These are phyloP conservation scores for Bruguiera parviflora DNA, from an alignment of 345 rosid genomes.

Conservation along the genomic window DNA sequence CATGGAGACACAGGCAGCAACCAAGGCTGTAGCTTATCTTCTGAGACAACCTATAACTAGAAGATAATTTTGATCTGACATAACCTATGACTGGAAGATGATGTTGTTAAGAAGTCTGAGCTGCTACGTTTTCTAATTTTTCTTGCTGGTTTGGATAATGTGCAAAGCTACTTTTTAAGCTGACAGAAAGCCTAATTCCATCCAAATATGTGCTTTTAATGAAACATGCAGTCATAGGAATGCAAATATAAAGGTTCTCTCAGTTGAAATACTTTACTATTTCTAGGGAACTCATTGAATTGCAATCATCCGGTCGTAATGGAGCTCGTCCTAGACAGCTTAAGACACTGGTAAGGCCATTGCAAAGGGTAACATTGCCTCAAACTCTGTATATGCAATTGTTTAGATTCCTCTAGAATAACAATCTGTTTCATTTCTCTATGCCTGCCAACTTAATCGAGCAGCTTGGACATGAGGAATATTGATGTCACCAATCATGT, in stretches of 20 bases:
- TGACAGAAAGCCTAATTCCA: not conserved
- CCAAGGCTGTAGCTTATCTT: no score
- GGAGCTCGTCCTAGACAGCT: constrained; percentile 86
- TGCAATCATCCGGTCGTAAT: constrained; percentile 91
- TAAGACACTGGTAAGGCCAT: constrained; percentile 78
- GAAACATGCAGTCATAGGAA: not conserved
- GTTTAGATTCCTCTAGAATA: not conserved
- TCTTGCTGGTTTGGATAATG: not conserved
- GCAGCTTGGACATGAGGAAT: not conserved
- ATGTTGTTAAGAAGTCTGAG: no score
- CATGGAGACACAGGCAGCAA: no score
- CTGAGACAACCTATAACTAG: no score
- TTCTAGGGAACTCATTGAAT: constrained; percentile 82
- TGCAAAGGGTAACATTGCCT: not conserved
- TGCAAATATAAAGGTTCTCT: constrained; percentile 10
- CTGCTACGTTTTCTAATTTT: not conserved
- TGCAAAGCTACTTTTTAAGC: not conserved
- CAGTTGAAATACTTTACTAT: constrained; percentile 21
- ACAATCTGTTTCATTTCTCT: not conserved
- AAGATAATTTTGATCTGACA: no score
- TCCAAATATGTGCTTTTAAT: not conserved
- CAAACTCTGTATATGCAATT: not conserved
- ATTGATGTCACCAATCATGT: not conserved
- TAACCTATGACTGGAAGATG: no score
- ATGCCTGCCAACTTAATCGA: constrained; percentile 4